Percentiles rank a stretch among this genome's conserved stretches.
Evolutionary conservation across 1,284 basidiomycete species (phyloP).

Genomic region (Boletus smithii): DNA sequence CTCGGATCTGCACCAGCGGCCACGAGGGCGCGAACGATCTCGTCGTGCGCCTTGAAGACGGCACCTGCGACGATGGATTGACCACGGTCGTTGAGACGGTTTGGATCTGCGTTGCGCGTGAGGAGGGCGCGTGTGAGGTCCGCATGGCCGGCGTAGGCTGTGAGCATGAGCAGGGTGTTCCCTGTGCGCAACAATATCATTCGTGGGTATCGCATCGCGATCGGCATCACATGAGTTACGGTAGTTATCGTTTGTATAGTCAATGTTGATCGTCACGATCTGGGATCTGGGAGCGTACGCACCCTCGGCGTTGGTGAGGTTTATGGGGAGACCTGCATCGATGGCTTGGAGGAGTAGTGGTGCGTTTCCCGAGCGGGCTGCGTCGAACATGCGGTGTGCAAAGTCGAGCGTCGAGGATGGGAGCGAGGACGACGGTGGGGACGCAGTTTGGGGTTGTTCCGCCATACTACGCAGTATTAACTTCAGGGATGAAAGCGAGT

Average conservation of each 20-base stretch:
- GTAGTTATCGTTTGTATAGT: too few relatives aligned
- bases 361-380: constrained; percentile 61
- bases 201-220: too few relatives aligned
- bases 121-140: constrained; percentile 55
- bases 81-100: constrained; percentile 70
- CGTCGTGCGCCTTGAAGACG: constrained; percentile 71
- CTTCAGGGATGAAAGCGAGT: too few relatives aligned
- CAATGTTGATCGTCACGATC: too few relatives aligned
- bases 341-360: constrained; percentile 56
- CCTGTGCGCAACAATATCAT: too few relatives aligned
- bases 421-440: constrained; percentile 14
- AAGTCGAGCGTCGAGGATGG: constrained; percentile 59
- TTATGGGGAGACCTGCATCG: constrained; percentile 70
- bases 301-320: constrained; percentile 77
- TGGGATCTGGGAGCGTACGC: too few relatives aligned
- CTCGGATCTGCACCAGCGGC: constrained; percentile 67
- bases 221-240: too few relatives aligned
- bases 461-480: too few relatives aligned
- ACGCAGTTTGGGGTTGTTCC: too few relatives aligned
- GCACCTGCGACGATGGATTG: constrained; percentile 83
- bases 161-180: constrained; percentile 80
- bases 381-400: constrained; percentile 74
- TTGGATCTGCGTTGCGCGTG: constrained; percentile 58
- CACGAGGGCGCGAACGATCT: constrained; percentile 59
- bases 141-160: constrained; percentile 73